phyloP scores from a whole-genome alignment of 495 filamentous ascomycete genomes.

The Hamigera avellanea region DNA sequence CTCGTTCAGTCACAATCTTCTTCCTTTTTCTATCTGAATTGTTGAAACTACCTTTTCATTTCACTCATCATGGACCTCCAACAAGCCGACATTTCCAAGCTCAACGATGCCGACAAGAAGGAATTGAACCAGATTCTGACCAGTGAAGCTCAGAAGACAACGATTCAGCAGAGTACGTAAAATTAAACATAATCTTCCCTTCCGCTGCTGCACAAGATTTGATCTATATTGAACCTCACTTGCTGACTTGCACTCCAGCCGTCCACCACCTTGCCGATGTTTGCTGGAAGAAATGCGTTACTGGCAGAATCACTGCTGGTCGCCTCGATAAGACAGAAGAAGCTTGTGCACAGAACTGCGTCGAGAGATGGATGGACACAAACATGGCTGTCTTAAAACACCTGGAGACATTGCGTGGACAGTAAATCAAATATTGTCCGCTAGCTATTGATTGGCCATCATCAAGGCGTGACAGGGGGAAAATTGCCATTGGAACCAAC shows the following conservation, averaged over 20 bases:
- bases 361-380: slow-evolving; percentile 85
- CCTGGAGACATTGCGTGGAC: slow-evolving; percentile 51
- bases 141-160: slow-evolving; percentile 70
- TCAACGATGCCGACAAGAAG: slow-evolving; percentile 70
- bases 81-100: slow-evolving; percentile 51
- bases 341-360: slow-evolving; percentile 77
- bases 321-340: slow-evolving; percentile 66
- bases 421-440: slow-evolving; percentile 10
- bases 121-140: slow-evolving; percentile 74
- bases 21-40: no score
- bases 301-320: slow-evolving; percentile 49
- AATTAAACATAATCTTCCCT: no score
- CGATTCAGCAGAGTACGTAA: slow-evolving; percentile 66
- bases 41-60: not conserved
- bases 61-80: slow-evolving; percentile 24
- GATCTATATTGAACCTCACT: not conserved
- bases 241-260: slow-evolving; percentile 30
- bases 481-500: no score
- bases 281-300: slow-evolving; percentile 89
- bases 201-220: no score
- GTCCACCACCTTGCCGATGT: slow-evolving; percentile 76
- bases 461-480: no score
- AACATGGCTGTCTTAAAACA: slow-evolving; percentile 72
- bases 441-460: no score
- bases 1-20: no score